Conservation (phyloP, 225 moss, liverwort and hornwort genomes). For the Pseudoscleropodium purum region DNA sequence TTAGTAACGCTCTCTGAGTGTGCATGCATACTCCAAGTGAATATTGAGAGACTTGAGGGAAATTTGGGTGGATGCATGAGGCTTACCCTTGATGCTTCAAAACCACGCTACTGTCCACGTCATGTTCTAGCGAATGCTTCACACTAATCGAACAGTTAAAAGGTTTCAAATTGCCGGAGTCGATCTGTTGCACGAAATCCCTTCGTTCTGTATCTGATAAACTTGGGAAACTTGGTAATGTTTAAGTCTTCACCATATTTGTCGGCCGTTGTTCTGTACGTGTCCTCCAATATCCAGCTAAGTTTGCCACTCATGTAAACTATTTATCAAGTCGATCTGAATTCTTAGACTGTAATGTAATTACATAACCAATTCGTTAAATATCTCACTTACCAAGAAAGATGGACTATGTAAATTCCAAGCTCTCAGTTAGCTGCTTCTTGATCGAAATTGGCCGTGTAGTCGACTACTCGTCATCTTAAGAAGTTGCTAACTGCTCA, state of each 20-base stretch:
- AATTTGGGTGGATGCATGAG: neutral
- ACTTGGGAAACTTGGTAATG: neutral
- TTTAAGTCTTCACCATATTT: neutral
- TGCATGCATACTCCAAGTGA: neutral
- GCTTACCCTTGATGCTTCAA: neutral
- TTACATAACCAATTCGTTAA: neutral
- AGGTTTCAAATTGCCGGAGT: neutral
- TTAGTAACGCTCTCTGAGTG: neutral
- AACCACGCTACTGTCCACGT: neutral
- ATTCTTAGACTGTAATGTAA: neutral
- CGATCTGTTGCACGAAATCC: neutral
- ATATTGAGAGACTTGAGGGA: neutral
- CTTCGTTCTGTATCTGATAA: neutral
- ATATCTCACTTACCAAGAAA: neutral
- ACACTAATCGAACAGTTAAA: neutral
- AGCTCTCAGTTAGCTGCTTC: neutral
- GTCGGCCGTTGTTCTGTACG: neutral
- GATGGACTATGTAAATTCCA: neutral
- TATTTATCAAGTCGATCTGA: neutral
- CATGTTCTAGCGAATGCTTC: neutral
- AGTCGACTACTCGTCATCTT: neutral
- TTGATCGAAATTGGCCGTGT: neutral
- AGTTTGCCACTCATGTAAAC: neutral
- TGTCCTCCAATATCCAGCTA: neutral
- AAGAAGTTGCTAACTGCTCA: neutral